Evolutionary conservation across 768 basidiomycete genomes (phyloP), one percentile per base, ranked within the genome.

Genomic region (Leccinum longicurvipes): DNA sequence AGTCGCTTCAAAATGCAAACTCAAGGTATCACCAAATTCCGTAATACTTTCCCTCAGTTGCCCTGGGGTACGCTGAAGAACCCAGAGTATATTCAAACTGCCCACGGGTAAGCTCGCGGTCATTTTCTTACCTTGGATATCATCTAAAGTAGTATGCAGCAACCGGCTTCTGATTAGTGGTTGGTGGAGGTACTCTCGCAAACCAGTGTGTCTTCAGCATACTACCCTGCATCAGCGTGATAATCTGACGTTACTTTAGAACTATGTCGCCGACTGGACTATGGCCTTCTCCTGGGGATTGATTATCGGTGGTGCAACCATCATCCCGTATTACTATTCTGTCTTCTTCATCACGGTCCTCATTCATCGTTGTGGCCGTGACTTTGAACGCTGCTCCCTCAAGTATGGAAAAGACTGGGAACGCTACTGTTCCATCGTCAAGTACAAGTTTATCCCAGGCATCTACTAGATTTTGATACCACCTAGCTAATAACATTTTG

Each of bases 361-460:
- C 53, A 79, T 93, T 39, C 97, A 98, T 67, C 85, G 97, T 32
- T 91, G 88, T 64, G 82, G 87, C 0, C 86, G 97, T 51, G 97
- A 99, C 79, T 97, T 98, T 72, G 96, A 95, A 72, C 81, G 95
- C 79, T 93, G 94, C 72, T 85, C 86, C 3, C 71, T 82, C 62
- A 98, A 98, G 75, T 98, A 97, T 65, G 93, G 92, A 29, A 91
- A 94, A 62, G 94, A 97, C 69, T 97, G 93, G 93, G 91, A 93
- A 19, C 82, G 82, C 49, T 93, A 94, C 71, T 96, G 92, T 72
- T 71, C 82, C 58, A 79, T 92, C 54, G 94, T 97, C 65, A 88
- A 85, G 70, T 96, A 85, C 75, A 92, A 88, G 71, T 97, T 93
- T 68, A 92, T 97, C 45, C 92, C 92, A 17, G 83, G 83, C 34